A percentile compares a stretch with the other conserved stretches of the same genome.
Conservation (phyloP, 495 filamentous ascomycete genomes). For the Clohesyomyces aquaticus region DNA sequence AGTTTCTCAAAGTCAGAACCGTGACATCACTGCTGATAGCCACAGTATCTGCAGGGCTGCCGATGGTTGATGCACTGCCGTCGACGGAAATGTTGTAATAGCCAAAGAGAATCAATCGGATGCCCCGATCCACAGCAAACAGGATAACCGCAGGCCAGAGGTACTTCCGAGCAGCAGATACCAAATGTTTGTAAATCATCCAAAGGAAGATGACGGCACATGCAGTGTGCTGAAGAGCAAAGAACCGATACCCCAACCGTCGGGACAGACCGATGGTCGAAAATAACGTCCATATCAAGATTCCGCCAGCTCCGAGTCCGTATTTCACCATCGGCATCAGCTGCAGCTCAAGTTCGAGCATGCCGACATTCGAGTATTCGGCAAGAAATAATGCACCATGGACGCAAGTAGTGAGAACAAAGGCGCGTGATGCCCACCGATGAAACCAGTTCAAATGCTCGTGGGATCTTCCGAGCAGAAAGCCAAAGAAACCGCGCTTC, state of each 20-base stretch:
- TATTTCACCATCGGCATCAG: not conserved
- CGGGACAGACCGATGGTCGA: not conserved
- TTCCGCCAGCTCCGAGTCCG: not conserved
- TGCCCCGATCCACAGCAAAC: not conserved
- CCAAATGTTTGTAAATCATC: not conserved
- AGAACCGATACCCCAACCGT: not conserved
- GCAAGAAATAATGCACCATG: not conserved
- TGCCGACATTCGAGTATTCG: not conserved
- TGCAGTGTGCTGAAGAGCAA: not conserved
- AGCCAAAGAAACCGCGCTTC: not conserved
- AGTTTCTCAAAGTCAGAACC: not conserved
- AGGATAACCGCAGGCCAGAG: not conserved
- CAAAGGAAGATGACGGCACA: not conserved
- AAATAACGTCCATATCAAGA: not conserved
- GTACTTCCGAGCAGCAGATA: not conserved
- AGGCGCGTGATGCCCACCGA: not conserved
- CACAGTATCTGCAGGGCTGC: not conserved
- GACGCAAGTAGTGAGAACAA: not conserved
- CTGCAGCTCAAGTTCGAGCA: not conserved
- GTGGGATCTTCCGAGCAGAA: not conserved
- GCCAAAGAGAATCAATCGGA: not conserved
- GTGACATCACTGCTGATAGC: not conserved
- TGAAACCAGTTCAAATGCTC: not conserved
- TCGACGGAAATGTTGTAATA: not conserved
- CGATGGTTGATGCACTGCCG: not conserved